A percentile compares a stretch with the other conserved stretches of the same genome.
Evolutionary conservation across 202 grass and related monocot species (phyloP).

Genomic region (Digitaria exilis): DNA sequence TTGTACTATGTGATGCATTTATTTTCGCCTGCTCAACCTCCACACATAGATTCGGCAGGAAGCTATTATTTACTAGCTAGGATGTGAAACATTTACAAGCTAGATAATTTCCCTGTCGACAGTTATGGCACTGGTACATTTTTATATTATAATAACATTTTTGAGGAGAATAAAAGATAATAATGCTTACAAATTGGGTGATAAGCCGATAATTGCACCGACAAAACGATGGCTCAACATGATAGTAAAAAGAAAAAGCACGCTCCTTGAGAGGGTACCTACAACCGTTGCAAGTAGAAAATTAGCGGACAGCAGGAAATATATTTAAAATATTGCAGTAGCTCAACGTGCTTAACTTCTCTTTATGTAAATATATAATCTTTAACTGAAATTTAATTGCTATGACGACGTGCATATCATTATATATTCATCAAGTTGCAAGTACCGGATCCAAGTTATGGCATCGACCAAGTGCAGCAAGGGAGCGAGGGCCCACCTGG

Average conservation of each 20-base stretch:
- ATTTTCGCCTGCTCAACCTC: background rate
- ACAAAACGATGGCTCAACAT: background rate
- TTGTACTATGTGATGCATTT: slow-evolving; percentile 8
- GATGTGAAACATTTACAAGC: background rate
- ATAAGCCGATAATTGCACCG: background rate
- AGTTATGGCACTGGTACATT: background rate
- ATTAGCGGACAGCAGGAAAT: background rate
- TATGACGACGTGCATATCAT: background rate
- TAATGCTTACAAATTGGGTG: background rate
- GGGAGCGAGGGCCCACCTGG: slow-evolving; percentile 2
- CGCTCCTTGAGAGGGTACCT: background rate
- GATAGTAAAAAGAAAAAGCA: background rate
- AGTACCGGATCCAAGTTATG: slow-evolving; percentile 32
- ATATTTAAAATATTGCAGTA: background rate
- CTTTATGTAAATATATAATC: background rate
- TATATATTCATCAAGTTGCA: slow-evolving; percentile 7
- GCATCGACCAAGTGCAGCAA: slow-evolving; percentile 20
- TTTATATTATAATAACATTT: background rate
- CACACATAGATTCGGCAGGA: background rate
- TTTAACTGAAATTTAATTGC: background rate
- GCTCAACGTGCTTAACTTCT: background rate
- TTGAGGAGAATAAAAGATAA: background rate
- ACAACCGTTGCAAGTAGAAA: background rate
- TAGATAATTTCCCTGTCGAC: background rate
- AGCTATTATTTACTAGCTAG: slow-evolving; percentile 6